Evolutionary conservation across 2,329 filamentous ascomycete species (phyloP).

Genomic region (Emergomyces africanus): DNA sequence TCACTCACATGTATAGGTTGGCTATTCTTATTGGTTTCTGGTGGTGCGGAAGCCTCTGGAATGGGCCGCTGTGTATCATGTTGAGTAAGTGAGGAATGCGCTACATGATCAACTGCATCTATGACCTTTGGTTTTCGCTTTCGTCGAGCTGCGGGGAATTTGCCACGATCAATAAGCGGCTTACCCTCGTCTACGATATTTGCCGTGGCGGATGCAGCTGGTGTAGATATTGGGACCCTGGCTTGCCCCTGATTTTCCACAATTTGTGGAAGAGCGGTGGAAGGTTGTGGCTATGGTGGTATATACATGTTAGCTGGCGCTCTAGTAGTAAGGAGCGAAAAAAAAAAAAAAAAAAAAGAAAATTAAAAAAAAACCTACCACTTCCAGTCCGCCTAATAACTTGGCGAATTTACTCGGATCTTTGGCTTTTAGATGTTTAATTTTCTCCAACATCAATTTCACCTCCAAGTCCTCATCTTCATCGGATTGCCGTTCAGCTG

Average conservation of each 20-base stretch:
- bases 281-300: not conserved
- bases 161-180: slow-evolving; percentile 6
- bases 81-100: not conserved
- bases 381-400: slow-evolving; percentile 42
- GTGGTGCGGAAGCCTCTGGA: not conserved
- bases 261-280: not conserved
- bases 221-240: not conserved
- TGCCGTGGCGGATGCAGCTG: not conserved
- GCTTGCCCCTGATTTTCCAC: not conserved
- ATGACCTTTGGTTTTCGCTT: slow-evolving; percentile 1
- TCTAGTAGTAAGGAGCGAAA: not conserved
- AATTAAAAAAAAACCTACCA: not conserved
- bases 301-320: not conserved
- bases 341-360: not conserved
- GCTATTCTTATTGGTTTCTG: not conserved
- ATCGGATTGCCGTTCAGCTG: not conserved
- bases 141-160: slow-evolving; percentile 9
- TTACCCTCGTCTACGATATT: not conserved
- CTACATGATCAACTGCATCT: not conserved
- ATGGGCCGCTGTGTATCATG: not conserved
- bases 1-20: not conserved
- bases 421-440: slow-evolving; percentile 43
- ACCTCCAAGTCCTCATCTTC: slow-evolving; percentile 35
- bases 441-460: slow-evolving; percentile 43
- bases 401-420: slow-evolving; percentile 43